Evolutionary conservation across 768 basidiomycete species (phyloP).

Genomic region (Tricholoma bakamatsutake): DNA sequence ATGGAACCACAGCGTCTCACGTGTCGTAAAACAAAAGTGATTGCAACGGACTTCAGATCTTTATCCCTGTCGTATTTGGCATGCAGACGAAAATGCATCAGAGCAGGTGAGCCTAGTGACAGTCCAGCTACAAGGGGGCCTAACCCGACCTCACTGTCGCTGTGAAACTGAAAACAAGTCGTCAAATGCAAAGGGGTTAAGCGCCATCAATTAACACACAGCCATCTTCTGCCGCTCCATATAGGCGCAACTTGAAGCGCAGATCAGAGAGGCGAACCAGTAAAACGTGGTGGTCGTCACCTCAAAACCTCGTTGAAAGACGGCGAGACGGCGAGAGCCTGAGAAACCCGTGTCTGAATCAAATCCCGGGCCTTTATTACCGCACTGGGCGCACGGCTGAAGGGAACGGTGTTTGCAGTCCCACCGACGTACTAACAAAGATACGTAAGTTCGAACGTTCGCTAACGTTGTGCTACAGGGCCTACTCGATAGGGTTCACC

Average conservation of each 20-base stretch:
- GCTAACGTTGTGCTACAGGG: neutral
- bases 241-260: slow-evolving; percentile 43
- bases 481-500: slow-evolving; percentile 76
- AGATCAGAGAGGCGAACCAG: neutral
- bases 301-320: slow-evolving; percentile 75
- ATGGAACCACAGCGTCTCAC: slow-evolving; percentile 29
- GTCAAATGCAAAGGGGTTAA: slow-evolving; percentile 2
- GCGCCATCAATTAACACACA: slow-evolving; percentile 32
- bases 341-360: slow-evolving; percentile 48
- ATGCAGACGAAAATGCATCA: slow-evolving; percentile 72
- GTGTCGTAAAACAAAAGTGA: slow-evolving; percentile 62
- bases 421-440: slow-evolving; percentile 66
- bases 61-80: slow-evolving; percentile 28
- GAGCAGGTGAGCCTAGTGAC: slow-evolving; percentile 69
- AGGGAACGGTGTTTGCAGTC: slow-evolving; percentile 65
- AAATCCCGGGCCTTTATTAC: slow-evolving; percentile 52
- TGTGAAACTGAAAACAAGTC: slow-evolving; percentile 55
- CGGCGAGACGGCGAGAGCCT: slow-evolving; percentile 34
- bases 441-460: neutral
- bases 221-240: slow-evolving; percentile 86
- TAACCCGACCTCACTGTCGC: slow-evolving; percentile 68
- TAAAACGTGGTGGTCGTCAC: slow-evolving; percentile 17
- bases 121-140: slow-evolving; percentile 71
- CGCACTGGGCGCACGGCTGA: slow-evolving; percentile 50
- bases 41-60: slow-evolving; percentile 29